Evolutionary conservation across 257 asterid genomes (phyloP).

Genomic region (Nyctanthes arbortristis): DNA sequence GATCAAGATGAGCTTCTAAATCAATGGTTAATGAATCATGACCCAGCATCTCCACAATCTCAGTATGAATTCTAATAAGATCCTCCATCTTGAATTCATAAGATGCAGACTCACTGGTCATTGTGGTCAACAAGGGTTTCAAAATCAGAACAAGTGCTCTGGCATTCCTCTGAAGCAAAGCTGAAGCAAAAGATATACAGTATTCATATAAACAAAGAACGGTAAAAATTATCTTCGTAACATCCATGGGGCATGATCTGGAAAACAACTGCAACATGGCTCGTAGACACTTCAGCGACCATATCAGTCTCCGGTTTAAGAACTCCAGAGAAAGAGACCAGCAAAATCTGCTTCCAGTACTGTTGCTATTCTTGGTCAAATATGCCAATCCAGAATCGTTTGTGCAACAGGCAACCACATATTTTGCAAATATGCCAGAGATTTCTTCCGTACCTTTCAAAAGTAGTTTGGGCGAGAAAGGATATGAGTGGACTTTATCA

Average conservation of each 20-base stretch:
- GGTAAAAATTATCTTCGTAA: constrained; percentile 30
- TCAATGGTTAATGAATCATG: constrained; percentile 40
- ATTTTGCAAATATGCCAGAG: constrained; percentile 55
- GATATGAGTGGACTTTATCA: constrained; percentile 35
- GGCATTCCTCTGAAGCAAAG: constrained; percentile 65
- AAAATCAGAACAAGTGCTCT: constrained; percentile 51
- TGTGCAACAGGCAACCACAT: constrained; percentile 55
- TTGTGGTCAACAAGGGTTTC: constrained; percentile 58
- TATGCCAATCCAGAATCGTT: constrained; percentile 36
- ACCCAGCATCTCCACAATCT: constrained; percentile 47
- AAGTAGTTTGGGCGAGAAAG: constrained; percentile 40
- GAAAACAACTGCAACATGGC: constrained; percentile 68
- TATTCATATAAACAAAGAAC: constrained; percentile 58
- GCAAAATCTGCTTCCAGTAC: constrained; percentile 39
- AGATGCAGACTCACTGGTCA: constrained; percentile 31
- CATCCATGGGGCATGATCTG: constrained; percentile 43
- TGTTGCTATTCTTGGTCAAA: constrained; percentile 32
- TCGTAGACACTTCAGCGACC: constrained; percentile 54
- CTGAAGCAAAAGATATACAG: constrained; percentile 63
- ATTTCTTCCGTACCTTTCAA: constrained; percentile 59
- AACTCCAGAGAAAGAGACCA: constrained; percentile 51
- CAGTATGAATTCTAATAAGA: constrained; percentile 42
- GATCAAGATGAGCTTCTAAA: constrained; percentile 35
- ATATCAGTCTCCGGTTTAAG: constrained; percentile 51
- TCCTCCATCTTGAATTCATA: constrained; percentile 47